phyloP scores from a whole-genome alignment of 164 flowering plant species.

The Nymphaea thermarum region DNA sequence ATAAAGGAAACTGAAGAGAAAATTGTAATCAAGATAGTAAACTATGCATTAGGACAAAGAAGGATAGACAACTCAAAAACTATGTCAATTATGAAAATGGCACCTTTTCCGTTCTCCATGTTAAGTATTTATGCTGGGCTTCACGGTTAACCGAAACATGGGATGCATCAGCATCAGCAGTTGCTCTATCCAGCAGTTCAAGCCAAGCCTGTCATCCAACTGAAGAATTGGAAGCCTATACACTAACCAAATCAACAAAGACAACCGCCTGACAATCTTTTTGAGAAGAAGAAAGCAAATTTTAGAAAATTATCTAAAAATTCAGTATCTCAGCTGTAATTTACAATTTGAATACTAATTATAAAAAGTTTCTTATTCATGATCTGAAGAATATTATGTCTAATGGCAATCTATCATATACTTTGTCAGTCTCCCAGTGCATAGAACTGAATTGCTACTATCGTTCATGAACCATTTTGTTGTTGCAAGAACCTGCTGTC shows the following conservation, averaged over 20 bases:
- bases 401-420: background rate
- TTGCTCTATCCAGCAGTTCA: conserved; percentile 50
- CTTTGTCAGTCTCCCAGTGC: background rate
- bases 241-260: too few species aligned
- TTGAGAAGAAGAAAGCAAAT: background rate
- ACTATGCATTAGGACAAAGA: too few species aligned
- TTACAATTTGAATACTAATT: too few species aligned
- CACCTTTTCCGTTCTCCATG: conserved; percentile 97
- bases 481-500: background rate
- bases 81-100: too few species aligned
- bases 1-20: too few species aligned
- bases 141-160: conserved; percentile 34
- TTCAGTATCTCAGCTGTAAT: background rate
- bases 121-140: conserved; percentile 81
- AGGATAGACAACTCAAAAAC: too few species aligned
- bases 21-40: too few species aligned
- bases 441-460: background rate
- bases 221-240: background rate
- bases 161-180: conserved; percentile 35
- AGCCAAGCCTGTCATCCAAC: conserved; percentile 62
- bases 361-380: background rate
- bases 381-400: background rate
- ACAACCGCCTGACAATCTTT: background rate
- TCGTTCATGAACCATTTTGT: background rate
- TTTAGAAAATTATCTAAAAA: background rate